These are phyloP conservation scores for Coemansia aciculifera DNA, from an alignment of 192 early-diverging fungal genomes.

Conservation along the genomic window DNA sequence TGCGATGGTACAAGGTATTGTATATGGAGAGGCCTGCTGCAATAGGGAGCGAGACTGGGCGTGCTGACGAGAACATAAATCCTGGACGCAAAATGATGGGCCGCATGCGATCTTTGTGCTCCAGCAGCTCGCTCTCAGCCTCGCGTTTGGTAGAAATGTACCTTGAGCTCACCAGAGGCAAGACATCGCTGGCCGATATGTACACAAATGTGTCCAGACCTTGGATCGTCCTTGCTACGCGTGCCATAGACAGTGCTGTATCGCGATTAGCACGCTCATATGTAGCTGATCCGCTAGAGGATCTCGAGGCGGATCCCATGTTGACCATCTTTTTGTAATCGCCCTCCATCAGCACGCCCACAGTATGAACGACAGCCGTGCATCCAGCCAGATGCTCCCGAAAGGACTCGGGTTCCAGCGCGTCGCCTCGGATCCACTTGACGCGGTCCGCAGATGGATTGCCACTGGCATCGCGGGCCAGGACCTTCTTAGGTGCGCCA, in stretches of 20 bases:
- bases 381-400: slow-evolving; percentile 56
- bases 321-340: slow-evolving; percentile 64
- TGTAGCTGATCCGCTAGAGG: slow-evolving; percentile 37
- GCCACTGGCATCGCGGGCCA: neutral
- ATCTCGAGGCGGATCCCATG: slow-evolving; percentile 20
- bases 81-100: slow-evolving; percentile 62
- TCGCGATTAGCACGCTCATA: slow-evolving; percentile 72
- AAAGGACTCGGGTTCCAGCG: slow-evolving; percentile 62
- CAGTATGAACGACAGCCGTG: slow-evolving; percentile 69
- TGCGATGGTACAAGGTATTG: slow-evolving; percentile 35
- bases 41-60: slow-evolving; percentile 62
- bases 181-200: slow-evolving; percentile 65
- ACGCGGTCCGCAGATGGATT: slow-evolving; percentile 24
- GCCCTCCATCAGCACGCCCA: slow-evolving; percentile 69
- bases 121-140: slow-evolving; percentile 62
- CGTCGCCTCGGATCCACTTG: slow-evolving; percentile 65
- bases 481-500: slow-evolving; percentile 33
- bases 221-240: slow-evolving; percentile 48
- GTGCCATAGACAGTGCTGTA: slow-evolving; percentile 64
- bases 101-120: slow-evolving; percentile 45
- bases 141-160: slow-evolving; percentile 78
- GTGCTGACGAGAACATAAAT: slow-evolving; percentile 62
- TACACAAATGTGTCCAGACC: slow-evolving; percentile 63
- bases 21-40: slow-evolving; percentile 58
- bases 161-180: slow-evolving; percentile 63